phyloP scores from a whole-genome alignment of 1,139 yeast species.

The Hansenula sp. region DNA sequence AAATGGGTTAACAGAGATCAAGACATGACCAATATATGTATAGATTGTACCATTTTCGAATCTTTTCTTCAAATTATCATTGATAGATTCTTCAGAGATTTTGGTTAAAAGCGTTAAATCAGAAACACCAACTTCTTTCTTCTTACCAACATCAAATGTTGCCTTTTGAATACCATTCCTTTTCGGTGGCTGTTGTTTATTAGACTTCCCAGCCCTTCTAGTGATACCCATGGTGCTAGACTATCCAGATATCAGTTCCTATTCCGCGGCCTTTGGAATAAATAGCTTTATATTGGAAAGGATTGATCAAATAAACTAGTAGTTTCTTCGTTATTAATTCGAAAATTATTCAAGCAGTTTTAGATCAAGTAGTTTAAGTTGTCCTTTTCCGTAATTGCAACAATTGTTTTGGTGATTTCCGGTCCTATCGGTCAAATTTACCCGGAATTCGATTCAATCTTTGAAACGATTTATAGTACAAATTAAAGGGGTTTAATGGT shows the following conservation, averaged over 20 bases:
- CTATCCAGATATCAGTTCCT: too few species aligned
- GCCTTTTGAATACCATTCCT: constrained; percentile 83
- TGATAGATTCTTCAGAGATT: constrained; percentile 89
- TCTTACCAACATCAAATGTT: constrained; percentile 81
- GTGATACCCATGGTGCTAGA: constrained; percentile 59
- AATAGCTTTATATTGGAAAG: too few species aligned
- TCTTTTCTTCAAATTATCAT: constrained; percentile 85
- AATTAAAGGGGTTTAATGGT: too few species aligned
- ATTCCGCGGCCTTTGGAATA: too few species aligned
- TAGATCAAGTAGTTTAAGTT: not conserved
- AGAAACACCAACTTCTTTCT: constrained; percentile 96
- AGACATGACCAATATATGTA: constrained; percentile 82
- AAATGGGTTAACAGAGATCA: constrained; percentile 96
- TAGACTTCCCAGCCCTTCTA: constrained; percentile 69
- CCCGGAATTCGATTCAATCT: not conserved
- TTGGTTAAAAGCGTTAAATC: constrained; percentile 87
- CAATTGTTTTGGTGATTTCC: not conserved
- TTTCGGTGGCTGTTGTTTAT: constrained; percentile 53
- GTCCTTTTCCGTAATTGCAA: not conserved
- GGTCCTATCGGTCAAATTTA: not conserved
- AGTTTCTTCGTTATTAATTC: not conserved
- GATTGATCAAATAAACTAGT: not conserved
- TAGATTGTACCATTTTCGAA: constrained; percentile 88
- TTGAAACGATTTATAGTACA: too few species aligned
- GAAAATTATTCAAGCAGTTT: not conserved